phyloP scores from a whole-genome alignment of 2,329 filamentous ascomycete species.

The Paracorniculantispora psalliotae region DNA sequence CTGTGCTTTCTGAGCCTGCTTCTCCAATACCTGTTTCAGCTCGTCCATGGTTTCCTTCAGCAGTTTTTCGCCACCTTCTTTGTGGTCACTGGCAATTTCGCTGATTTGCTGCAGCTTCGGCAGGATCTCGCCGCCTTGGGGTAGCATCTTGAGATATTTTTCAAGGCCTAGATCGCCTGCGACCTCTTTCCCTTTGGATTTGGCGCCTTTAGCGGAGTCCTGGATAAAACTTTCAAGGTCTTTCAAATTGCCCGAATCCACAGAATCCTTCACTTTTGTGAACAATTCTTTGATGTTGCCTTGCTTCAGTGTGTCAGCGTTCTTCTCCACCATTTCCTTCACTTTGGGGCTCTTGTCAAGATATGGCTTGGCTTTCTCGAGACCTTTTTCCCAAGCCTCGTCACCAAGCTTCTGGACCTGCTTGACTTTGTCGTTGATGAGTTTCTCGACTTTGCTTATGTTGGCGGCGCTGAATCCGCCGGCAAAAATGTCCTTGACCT shows the following conservation, averaged over 20 bases:
- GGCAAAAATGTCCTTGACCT: conserved; percentile 61
- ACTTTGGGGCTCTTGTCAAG: conserved; percentile 73
- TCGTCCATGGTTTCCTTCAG: conserved; percentile 65
- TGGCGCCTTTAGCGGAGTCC: conserved; percentile 24
- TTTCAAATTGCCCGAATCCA: conserved; percentile 55
- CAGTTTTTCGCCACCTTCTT: conserved; percentile 63
- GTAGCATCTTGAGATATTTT: conserved; percentile 61
- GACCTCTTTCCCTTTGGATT: conserved; percentile 6
- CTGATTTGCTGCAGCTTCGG: conserved; percentile 61
- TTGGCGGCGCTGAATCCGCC: conserved; percentile 52
- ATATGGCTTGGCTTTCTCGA: conserved; percentile 66
- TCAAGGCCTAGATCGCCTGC: conserved; percentile 39
- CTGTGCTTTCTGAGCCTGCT: conserved; percentile 51
- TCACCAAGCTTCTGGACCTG: conserved; percentile 69
- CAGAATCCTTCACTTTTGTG: conserved; percentile 55
- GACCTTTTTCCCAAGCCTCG: conserved; percentile 65
- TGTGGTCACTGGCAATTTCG: conserved; percentile 62
- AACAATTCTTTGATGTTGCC: conserved; percentile 62
- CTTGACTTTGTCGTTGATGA: conserved; percentile 66
- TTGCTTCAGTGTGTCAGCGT: conserved; percentile 61
- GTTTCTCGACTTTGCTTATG: conserved; percentile 50
- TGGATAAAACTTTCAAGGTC: conserved; percentile 34
- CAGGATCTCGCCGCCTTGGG: conserved; percentile 58
- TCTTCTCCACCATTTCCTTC: conserved; percentile 68
- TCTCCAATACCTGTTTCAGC: conserved; percentile 58